Base-by-base conservation (phyloP, 2,329 filamentous ascomycete species). In the Tolypocladium sp. region DNA sequence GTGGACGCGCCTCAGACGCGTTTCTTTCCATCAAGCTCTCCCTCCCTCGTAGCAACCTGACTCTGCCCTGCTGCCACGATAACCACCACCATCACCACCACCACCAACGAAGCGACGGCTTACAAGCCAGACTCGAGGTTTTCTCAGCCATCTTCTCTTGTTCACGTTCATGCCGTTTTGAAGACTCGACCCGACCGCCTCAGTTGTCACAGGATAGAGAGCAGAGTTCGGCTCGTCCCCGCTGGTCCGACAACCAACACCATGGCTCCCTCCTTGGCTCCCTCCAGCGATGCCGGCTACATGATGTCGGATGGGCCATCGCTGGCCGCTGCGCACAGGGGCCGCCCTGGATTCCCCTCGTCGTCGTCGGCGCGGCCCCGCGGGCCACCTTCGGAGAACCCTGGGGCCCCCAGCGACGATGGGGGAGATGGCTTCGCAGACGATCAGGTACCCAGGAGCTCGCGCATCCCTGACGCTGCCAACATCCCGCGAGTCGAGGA, bases 401-500 rank as follows among this genome's bases (percentile, higher is more conserved):
- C 80, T 62, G 83, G 79, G 57, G 81, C 79, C 0, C 77, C 78
- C n/a, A 86, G 84, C 63, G 84, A 87, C 60, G 83, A 86, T 59
- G 84, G 83, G 65, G 81, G 74, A 12, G 82, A 85, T 63, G 83
- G 82, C 4, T 86, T 86, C 64, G 84, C 81, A 59, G 85, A 88
- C 67, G 84, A 88, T 66, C 83, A 86, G 69, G 77, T 87, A 12
- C 84, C 84, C 1, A 73, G 74, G 54, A 77, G 77, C 60, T 72
- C 79, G 60, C 76, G 82, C 60, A 70, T 77, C 27, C 72, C 76
- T 53, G 77, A 83, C 59, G 68, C 74, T 30, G 69, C 76, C 61
- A 80, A 77, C 57, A 82, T 94, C 38, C 85, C 89, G 7, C 82
- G 84, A 60, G 89, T 93, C 8, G 86, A 91, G 63, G 91, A 95